Evolutionary conservation across 257 asterid genomes (phyloP).

Genomic region (Lavandula angustifolia): DNA sequence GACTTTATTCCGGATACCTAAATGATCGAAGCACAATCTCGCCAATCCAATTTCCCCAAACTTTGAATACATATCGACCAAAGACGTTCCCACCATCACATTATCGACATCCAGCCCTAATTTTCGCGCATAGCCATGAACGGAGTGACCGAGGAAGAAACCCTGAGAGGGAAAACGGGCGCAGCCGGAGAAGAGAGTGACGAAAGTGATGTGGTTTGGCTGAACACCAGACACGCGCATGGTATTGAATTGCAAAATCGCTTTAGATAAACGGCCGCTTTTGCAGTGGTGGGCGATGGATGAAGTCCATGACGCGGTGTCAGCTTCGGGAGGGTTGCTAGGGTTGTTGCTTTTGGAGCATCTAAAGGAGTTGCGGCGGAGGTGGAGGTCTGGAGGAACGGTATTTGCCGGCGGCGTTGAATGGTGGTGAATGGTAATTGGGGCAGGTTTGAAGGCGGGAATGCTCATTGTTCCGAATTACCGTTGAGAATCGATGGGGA

Average conservation of each 20-base stretch:
- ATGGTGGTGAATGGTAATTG: constrained; percentile 22
- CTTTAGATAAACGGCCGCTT: constrained; percentile 55
- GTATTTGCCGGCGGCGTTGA: constrained; percentile 25
- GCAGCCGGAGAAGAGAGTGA: constrained; percentile 70
- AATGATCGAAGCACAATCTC: constrained; percentile 52
- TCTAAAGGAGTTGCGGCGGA: constrained; percentile 16
- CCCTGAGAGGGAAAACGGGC: constrained; percentile 57
- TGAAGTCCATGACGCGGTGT: constrained; percentile 73
- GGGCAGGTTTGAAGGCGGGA: constrained; percentile 35
- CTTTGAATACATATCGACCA: constrained; percentile 69
- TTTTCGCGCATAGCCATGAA: constrained; percentile 66
- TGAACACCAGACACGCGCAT: constrained; percentile 60
- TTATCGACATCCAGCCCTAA: constrained; percentile 51
- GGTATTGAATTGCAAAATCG: constrained; percentile 47
- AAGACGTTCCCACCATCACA: constrained; percentile 72
- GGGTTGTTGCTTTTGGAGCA: constrained; percentile 23
- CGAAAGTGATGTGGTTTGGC: constrained; percentile 60
- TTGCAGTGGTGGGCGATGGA: constrained; percentile 63
- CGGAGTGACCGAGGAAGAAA: constrained; percentile 40
- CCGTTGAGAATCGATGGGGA: constrained; percentile 25
- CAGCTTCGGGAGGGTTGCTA: constrained; percentile 24
- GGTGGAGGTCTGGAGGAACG: constrained; percentile 26
- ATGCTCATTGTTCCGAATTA: constrained; percentile 47
- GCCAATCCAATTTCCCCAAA: constrained; percentile 49
- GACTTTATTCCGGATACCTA: constrained; percentile 53